phyloP scores from a whole-genome alignment of 2,329 filamentous ascomycete species.

The Tolypocladium pustulatum region DNA sequence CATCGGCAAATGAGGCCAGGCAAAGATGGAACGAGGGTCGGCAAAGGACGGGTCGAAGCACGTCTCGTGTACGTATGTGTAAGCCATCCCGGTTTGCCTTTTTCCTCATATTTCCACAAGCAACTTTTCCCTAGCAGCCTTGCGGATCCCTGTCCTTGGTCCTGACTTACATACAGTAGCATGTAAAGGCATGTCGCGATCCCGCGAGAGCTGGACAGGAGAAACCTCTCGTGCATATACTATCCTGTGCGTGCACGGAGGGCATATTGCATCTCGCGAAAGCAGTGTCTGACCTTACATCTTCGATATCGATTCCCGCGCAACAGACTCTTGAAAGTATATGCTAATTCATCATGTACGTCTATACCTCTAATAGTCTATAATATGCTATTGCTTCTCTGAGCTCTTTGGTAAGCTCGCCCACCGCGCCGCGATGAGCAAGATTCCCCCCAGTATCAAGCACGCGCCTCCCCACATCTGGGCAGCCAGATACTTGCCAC shows the following conservation, averaged over 20 bases:
- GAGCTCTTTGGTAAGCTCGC: conserved; percentile 5
- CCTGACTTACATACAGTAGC: neutral
- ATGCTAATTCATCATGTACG: neutral
- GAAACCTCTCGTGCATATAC: too few species aligned
- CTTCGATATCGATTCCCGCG: neutral
- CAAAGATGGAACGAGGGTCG: too few species aligned
- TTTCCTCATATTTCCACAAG: too few species aligned
- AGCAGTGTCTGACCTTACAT: neutral
- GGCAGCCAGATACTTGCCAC: conserved; percentile 35
- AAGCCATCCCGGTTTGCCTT: too few species aligned
- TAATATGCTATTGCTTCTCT: neutral
- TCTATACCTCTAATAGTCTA: neutral
- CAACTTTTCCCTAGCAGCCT: too few species aligned
- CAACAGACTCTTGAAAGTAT: neutral
- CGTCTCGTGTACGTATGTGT: too few species aligned
- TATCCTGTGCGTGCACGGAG: too few species aligned
- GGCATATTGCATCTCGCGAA: neutral
- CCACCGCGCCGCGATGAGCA: conserved; percentile 29
- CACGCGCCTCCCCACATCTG: conserved; percentile 38
- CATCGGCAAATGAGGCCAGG: too few species aligned
- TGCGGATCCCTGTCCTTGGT: too few species aligned
- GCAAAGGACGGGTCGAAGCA: too few species aligned
- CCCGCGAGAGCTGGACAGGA: too few species aligned
- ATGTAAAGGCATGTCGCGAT: neutral
- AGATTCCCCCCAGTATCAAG: conserved; percentile 29